Evolutionary conservation across 768 basidiomycete species (phyloP).

Genomic region (Lactarius tabidus): DNA sequence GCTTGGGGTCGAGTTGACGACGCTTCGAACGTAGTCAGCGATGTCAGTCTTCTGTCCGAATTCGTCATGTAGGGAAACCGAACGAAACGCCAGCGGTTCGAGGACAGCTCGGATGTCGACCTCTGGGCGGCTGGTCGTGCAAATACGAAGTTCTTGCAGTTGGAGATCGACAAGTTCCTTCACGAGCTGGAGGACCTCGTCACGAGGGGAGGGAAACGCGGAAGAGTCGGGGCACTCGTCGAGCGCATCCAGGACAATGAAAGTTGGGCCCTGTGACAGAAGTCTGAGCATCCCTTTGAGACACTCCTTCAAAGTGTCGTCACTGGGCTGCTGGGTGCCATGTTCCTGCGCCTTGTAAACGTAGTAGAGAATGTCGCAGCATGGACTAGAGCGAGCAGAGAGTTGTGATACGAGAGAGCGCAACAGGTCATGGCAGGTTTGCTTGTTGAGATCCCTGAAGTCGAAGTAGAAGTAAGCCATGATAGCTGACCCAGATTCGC

Average conservation of each 20-base stretch:
- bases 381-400: not conserved
- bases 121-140: not conserved
- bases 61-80: not conserved
- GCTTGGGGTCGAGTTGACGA: not conserved
- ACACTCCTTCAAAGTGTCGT: not conserved
- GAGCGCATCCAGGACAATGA: not conserved
- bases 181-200: not conserved
- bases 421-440: not conserved
- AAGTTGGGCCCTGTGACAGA: not conserved
- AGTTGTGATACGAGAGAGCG: not conserved
- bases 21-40: not conserved
- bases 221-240: not conserved
- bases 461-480: not conserved
- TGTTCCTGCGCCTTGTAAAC: not conserved
- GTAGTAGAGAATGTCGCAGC: not conserved
- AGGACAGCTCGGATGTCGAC: not conserved
- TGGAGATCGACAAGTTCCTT: not conserved
- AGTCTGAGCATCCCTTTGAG: not conserved
- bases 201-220: not conserved
- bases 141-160: not conserved
- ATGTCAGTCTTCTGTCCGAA: not conserved
- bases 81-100: not conserved
- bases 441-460: not conserved
- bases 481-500: not conserved
- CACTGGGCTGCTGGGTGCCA: not conserved